Conservation (phyloP, 2,329 filamentous ascomycete genomes). For the Xylaria sp. region DNA sequence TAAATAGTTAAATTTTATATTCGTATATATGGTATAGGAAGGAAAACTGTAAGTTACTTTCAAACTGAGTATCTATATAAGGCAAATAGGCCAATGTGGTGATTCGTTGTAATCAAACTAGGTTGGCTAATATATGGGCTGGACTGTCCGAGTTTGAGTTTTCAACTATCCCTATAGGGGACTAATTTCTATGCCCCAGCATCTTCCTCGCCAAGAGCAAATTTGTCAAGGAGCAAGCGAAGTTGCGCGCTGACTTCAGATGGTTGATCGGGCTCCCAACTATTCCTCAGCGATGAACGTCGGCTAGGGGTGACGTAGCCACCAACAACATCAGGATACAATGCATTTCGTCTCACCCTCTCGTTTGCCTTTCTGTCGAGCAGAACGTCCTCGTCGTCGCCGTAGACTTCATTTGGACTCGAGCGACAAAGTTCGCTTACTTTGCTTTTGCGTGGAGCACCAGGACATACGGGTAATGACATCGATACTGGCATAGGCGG, state of each 20-base stretch:
- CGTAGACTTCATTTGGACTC: not conserved
- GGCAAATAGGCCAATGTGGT: too few relatives aligned
- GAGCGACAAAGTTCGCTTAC: not conserved
- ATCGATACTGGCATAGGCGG: not conserved
- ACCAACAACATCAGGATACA: not conserved
- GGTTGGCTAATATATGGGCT: too few relatives aligned
- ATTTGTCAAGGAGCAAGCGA: not conserved
- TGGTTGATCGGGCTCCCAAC: slow-evolving; percentile 28
- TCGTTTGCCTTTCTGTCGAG: slow-evolving; percentile 20
- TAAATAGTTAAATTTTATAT: too few relatives aligned
- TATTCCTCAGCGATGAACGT: slow-evolving; percentile 29
- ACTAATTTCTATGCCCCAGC: not conserved
- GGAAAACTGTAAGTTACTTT: too few relatives aligned
- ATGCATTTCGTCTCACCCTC: not conserved
- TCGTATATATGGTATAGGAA: too few relatives aligned
- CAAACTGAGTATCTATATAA: too few relatives aligned
- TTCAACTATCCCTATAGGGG: not conserved
- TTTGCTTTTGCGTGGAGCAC: slow-evolving; percentile 11
- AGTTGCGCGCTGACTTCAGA: slow-evolving; percentile 10
- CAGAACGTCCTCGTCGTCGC: slow-evolving; percentile 2
- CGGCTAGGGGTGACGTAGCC: slow-evolving; percentile 1
- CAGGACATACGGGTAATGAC: slow-evolving; percentile 8
- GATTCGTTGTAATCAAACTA: too few relatives aligned
- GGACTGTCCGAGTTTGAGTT: too few relatives aligned
- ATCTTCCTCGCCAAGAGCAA: not conserved